Base-by-base conservation (phyloP, 495 filamentous ascomycete genomes). In the Sabuloglossum arenarium region DNA sequence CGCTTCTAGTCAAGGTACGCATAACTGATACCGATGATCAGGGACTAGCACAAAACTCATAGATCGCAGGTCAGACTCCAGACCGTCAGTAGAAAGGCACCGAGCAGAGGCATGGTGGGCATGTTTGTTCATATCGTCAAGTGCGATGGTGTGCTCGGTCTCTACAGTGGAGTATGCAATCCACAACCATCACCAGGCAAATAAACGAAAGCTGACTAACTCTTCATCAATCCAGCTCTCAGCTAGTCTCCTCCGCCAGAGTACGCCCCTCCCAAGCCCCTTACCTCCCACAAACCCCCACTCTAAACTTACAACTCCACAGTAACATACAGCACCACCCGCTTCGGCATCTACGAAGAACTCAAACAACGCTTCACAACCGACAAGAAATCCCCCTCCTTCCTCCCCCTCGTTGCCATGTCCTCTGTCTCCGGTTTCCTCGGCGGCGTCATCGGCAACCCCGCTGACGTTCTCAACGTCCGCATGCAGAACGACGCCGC, bases 401-500 rank as follows among this genome's bases (percentile, higher is more conserved):
- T 94, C 49, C 70, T 79, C 0, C 74, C 79, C 21, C 79, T 98
- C 0, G 71, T 97, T 60, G 81, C 75, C 59, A 85, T 97, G 64
- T 82, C 89, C 55, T 81, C 78, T 12, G 72, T 76, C 21, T 93
- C 91, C 1, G 91, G 91, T 49, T 84, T 95, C 67, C 69, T 95
- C 4, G 91, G 91, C 56, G 91, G 91, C 25, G 66, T 95, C 8
- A 84, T 85, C 11, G 91, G 91, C 56, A 97, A 97, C 68, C 85
- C 88, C 0, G 90, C 90, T 56, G 91, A 98, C 65, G 85, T 98
- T 11, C 75, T 96, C 57, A 98, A 98, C 69, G 91, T 98, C 43
- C 88, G 91, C 60, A 98, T 98, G 91, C 91, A 98, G 68, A 82
- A 90, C 71, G 91, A 97, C 66, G 81, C 85, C 12, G 79, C 89